Percentiles rank a stretch among this genome's conserved stretches.
Conservation (phyloP, 108 stramenopile genomes). For the Cylindrotheca fusiformis region DNA sequence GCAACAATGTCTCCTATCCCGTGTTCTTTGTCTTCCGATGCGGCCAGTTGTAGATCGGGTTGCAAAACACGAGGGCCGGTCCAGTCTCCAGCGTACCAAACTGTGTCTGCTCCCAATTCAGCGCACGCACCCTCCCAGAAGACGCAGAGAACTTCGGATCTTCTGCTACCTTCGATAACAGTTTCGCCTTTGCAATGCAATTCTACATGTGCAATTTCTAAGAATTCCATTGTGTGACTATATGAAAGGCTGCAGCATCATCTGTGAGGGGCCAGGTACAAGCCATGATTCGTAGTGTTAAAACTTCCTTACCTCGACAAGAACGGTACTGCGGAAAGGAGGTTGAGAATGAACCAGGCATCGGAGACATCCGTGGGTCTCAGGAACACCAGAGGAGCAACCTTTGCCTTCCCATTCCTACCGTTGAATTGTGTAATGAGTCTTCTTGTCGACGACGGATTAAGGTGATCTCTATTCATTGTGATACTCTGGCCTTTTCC, state of each 20-base stretch:
- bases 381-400: conserved; percentile 55
- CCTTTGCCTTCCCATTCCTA: conserved; percentile 4
- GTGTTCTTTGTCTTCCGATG: conserved; percentile 27
- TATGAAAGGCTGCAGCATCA: conserved; percentile 46
- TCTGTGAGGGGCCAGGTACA: too few species aligned
- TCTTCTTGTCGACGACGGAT: neutral
- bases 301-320: conserved; percentile 38
- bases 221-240: conserved; percentile 68
- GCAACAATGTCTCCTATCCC: conserved; percentile 58
- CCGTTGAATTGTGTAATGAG: conserved; percentile 1
- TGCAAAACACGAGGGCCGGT: conserved; percentile 67
- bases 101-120: conserved; percentile 29
- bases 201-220: conserved; percentile 65
- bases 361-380: conserved; percentile 71
- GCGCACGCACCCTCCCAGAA: conserved; percentile 77
- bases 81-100: conserved; percentile 84
- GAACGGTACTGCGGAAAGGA: conserved; percentile 71
- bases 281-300: too few species aligned
- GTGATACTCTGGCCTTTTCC: conserved; percentile 15
- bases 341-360: conserved; percentile 79
- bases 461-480: conserved; percentile 3
- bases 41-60: conserved; percentile 50
- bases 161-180: conserved; percentile 38
- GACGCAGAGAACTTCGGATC: conserved; percentile 55
- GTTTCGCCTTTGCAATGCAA: conserved; percentile 44